Evolutionary conservation across 495 filamentous ascomycete genomes (phyloP).

Genomic region (Xylaria cubensis): DNA sequence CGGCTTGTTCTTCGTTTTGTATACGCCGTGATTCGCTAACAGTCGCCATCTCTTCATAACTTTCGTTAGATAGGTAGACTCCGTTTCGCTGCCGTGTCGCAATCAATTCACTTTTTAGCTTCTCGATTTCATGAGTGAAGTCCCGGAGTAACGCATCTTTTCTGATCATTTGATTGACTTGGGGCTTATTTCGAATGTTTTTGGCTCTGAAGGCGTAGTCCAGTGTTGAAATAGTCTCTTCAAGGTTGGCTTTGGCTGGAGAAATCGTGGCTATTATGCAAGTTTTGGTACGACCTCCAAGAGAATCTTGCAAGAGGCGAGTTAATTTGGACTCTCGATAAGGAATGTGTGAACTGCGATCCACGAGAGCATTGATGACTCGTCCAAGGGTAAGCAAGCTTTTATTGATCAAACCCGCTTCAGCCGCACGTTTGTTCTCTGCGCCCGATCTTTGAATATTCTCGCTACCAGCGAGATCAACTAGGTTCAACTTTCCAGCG

Average conservation of each 20-base stretch:
- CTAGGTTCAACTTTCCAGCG: conserved; percentile 92
- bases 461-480: conserved; percentile 95
- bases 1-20: conserved; percentile 87
- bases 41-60: conserved; percentile 83
- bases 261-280: conserved; percentile 98
- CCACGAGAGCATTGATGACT: conserved; percentile 97
- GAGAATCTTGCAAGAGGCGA: conserved; percentile 90
- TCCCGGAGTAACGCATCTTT: conserved; percentile 92
- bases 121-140: conserved; percentile 92
- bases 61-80: conserved; percentile 86
- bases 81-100: conserved; percentile 93
- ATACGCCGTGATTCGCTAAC: conserved; percentile 93
- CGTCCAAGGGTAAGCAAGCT: conserved; percentile 91
- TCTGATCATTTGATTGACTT: conserved; percentile 86
- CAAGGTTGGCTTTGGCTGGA: conserved; percentile 89
- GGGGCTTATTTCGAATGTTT: conserved; percentile 97
- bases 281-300: conserved; percentile 94
- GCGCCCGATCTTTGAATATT: conserved; percentile 97
- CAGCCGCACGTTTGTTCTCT: conserved; percentile 94
- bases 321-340: conserved; percentile 98
- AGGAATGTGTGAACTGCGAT: conserved; percentile 88
- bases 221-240: conserved; percentile 96
- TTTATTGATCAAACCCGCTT: conserved; percentile 98
- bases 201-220: conserved; percentile 98
- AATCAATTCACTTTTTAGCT: conserved; percentile 89